Base-by-base conservation (phyloP, 148 eudicot species). In the Euryodendron excelsum region DNA sequence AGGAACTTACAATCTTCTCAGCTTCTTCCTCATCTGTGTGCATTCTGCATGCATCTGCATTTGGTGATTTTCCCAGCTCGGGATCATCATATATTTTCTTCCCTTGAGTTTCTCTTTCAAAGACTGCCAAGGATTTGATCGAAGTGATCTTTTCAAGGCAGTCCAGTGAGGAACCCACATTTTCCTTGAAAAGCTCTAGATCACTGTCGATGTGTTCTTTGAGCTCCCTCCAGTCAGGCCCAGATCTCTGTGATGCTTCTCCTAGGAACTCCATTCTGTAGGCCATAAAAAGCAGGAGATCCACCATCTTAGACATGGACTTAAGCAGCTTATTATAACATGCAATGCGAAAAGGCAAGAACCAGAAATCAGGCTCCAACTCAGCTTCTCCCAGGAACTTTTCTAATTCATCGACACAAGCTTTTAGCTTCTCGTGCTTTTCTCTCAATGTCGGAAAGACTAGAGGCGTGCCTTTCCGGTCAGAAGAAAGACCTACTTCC, bases 361-460 rank as follows among this genome's bases (percentile, higher is more conserved):
- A 90, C 89, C 91, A 90, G 81, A 90, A 90, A 66, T 82, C 31
- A 41, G 93, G 93, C 77, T 90, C 93, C 69, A 79, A 48, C 39
- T 82, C 85, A 0, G 93, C 87, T 71, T 88, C 85, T 65, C 66
- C 76, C 1, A 76, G 77, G 41, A 84, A 36, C 62, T 66, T 80
- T 62, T 83, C 74, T 21, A 90, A 79, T n/a, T 77, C 80, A 14
- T 17, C 14, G 69, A 90, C 75, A 21, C 68, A 78, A 10, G 44
- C 28, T 75, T 79, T 72, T 20, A 90, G 76, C 52, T 60, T 75
- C 8, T n/a, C 82, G 48, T 72, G 80, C 77, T 81, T 77, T 33
- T 80, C 82, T 45, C 47, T 81, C 45, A 86, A n/a, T n/a, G 70
- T 48, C 25, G 31, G 68, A 44, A 83, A 52, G 4, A 59, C 48